phyloP scores from a whole-genome alignment of 1,139 yeast species.

The Blastobotrys petasosporus region DNA sequence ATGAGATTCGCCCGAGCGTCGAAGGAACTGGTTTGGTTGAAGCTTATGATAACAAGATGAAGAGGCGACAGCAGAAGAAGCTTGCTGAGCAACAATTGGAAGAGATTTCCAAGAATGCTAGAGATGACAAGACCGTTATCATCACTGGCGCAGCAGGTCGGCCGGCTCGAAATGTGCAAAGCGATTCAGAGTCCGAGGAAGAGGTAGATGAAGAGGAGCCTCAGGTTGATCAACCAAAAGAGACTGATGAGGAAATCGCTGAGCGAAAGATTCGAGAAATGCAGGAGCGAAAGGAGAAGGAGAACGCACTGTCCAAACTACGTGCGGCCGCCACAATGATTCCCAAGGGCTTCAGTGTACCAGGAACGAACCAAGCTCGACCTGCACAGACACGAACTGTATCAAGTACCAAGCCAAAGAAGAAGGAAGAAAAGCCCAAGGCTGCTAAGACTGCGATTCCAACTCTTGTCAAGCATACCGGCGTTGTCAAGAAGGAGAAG shows the following conservation, averaged over 20 bases:
- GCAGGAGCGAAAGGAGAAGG: constrained; percentile 5
- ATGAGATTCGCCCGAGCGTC: constrained; percentile 3
- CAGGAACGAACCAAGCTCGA: background rate
- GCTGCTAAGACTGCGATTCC: background rate
- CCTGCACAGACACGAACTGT: background rate
- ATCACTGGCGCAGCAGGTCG: constrained; percentile 2
- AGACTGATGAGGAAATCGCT: constrained; percentile 4
- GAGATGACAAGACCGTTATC: constrained; percentile 12
- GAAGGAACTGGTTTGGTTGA: constrained; percentile 3
- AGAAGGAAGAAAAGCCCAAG: constrained; percentile 6
- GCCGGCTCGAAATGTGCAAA: background rate
- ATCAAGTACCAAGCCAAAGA: background rate
- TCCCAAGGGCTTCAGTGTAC: background rate
- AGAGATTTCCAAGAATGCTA: constrained; percentile 14
- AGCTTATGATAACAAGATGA: constrained; percentile 9
- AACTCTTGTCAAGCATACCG: background rate
- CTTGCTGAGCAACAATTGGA: constrained; percentile 18
- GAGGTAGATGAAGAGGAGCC: constrained; percentile 8
- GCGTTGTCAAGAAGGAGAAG: background rate
- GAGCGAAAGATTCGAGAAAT: constrained; percentile 4
- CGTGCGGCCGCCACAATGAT: constrained; percentile 2
- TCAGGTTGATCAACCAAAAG: constrained; percentile 1
- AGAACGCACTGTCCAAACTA: constrained; percentile 3
- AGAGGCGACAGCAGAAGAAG: constrained; percentile 20
- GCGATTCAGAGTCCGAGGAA: constrained; percentile 11